phyloP scores from a whole-genome alignment of 2,329 filamentous ascomycete genomes.

The Geoglossum cookeanum region DNA sequence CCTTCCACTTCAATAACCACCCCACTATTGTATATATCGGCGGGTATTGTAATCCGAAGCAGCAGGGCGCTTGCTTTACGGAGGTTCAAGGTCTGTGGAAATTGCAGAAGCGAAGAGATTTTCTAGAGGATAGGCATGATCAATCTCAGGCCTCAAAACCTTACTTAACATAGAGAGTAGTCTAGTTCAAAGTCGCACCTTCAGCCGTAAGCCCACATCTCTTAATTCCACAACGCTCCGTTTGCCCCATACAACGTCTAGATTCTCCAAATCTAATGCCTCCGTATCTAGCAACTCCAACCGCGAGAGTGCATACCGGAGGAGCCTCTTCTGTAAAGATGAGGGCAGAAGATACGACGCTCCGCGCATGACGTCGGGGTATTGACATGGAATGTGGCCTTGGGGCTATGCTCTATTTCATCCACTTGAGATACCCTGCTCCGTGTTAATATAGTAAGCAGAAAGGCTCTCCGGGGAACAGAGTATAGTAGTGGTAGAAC shows the following conservation, averaged over 20 bases:
- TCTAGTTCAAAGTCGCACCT: constrained; percentile 32
- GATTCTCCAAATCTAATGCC: constrained; percentile 64
- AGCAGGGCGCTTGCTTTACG: constrained; percentile 55
- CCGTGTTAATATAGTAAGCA: not conserved
- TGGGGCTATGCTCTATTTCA: not conserved
- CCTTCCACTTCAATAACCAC: constrained; percentile 70
- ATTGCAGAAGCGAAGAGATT: constrained; percentile 52
- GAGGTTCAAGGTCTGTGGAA: constrained; percentile 54
- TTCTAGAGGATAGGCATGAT: constrained; percentile 34
- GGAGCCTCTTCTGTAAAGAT: constrained; percentile 67
- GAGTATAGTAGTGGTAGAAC: not conserved
- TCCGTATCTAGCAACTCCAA: constrained; percentile 79
- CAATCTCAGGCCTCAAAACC: not conserved
- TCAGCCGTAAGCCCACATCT: constrained; percentile 63
- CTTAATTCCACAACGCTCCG: constrained; percentile 69
- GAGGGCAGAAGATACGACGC: constrained; percentile 39
- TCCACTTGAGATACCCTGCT: not conserved
- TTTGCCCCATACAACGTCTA: constrained; percentile 68
- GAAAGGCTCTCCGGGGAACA: not conserved
- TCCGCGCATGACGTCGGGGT: not conserved
- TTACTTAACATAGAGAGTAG: not conserved
- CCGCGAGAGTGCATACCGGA: constrained; percentile 68
- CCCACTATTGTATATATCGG: constrained; percentile 71
- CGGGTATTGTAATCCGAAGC: constrained; percentile 65
- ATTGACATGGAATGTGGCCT: not conserved